Base-by-base conservation (phyloP, 805 yeast genomes). In the Saccharomyces cerevisiae region DNA sequence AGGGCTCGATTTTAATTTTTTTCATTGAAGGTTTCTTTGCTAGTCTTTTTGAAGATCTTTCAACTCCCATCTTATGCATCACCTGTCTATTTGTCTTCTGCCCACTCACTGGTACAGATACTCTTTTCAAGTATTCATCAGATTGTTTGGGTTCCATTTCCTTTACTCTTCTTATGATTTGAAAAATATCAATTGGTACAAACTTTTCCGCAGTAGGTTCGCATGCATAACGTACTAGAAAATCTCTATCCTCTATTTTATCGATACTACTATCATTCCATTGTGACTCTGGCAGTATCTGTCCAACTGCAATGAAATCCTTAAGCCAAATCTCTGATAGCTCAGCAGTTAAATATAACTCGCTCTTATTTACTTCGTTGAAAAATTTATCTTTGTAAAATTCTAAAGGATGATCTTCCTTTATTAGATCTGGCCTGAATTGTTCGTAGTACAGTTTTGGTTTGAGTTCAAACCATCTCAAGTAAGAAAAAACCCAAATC, bases 301-400 rank as follows among this genome's bases (percentile, higher is more conserved):
- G 71, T 6, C 80, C 83, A 43, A 72, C 69, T 5, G 66, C 73
- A 1, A 78, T 57, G 27, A 84, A 72, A 48, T 80, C 74, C 1
- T 56, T 57, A 1, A 82, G 66, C 49, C 67, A 61, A 14, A 84
- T 65, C 41, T 76, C 76, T 3, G 75, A 77, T 21, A 73, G 52
- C 32, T 77, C 76, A 2, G 86, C 76, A 0, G 87, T 79, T 27
- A 85, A 61, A 58, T 80, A 81, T 5, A 84, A 53, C 64, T 84
- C 89, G 59, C 76, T 75, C 1, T 59, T 56, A 36, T 62, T 56
- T 29, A 62, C 61, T 6, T 61, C 65, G 1, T 67, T 50, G 2
- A 59, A 57, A 8, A 68, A 58, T 17, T 50, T 55, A 8, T 59
- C 60, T n/a, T 54, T 54, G 36, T 57, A 56, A 32, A 55, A 52